Evolutionary conservation across 139 green algal species (phyloP), one percentile per base, ranked within the genome.

Genomic region (Tetratostichococcus sp.): DNA sequence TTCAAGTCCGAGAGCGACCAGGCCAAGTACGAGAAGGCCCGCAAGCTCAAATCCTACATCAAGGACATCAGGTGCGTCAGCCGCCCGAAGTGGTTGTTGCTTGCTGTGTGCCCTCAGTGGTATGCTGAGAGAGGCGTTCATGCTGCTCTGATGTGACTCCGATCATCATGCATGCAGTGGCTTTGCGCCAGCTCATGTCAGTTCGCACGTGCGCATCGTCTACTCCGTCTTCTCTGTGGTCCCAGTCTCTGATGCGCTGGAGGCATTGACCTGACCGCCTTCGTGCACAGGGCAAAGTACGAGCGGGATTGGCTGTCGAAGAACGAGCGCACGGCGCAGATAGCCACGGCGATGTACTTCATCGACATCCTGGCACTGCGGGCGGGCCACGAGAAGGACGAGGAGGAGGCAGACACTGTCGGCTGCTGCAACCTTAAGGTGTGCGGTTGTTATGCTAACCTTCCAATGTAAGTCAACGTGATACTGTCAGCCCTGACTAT

Each of bases 401-500:
- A 99, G 42, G 96, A 99, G 71, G 95, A 98, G 83, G 96, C 96
- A n/a, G 96, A 99, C 82, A 99, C 96, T 1, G 96, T 99, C 8
- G 94, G 94, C 84, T 97, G 94, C 86, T 96, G 90, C 80, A 97
- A 89, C 6, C 89, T 99, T 72, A 98, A 98, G 85, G 93, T 95
- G 42, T 21, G 50, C 1, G 26, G 25, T 68, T 3, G 8, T 33
- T 1, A 62, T 62, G 50, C 50, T 25, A 17, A 25, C 50, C n/a
- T n/a, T n/a, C n/a, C n/a, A n/a, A n/a, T n/a, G n/a, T n/a, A n/a
- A n/a, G n/a, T n/a, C n/a, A n/a, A n/a, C n/a, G n/a, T n/a, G n/a
- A n/a, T n/a, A n/a, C n/a, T n/a, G n/a, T n/a, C n/a, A n/a, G n/a
- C n/a, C n/a, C n/a, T n/a, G n/a, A n/a, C n/a, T n/a, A n/a, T n/a